Evolutionary conservation across 164 flowering plant genomes (phyloP).

Genomic region (Warburgia ugandensis): DNA sequence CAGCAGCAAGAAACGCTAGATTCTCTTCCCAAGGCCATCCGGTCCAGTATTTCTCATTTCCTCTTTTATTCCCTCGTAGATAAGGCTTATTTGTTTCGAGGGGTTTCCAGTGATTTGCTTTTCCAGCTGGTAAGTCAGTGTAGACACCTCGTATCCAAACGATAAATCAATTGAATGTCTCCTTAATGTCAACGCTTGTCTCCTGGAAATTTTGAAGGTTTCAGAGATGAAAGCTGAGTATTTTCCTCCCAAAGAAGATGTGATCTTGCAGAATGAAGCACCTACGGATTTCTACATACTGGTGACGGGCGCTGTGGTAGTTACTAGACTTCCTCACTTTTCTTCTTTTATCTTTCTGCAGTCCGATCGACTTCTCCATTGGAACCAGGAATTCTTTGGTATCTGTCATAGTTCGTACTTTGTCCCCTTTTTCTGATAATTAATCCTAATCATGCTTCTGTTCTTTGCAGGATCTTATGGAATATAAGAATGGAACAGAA

Average conservation of each 20-base stretch:
- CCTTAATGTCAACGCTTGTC: too few species aligned
- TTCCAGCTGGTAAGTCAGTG: conserved; percentile 67
- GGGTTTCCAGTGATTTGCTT: conserved; percentile 80
- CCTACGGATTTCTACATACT: conserved; percentile 89
- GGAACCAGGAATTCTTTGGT: not conserved
- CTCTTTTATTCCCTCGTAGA: conserved; percentile 76
- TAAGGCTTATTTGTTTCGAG: conserved; percentile 69
- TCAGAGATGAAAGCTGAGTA: conserved; percentile 96
- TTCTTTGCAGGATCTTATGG: conserved; percentile 60
- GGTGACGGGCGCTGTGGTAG: conserved; percentile 84
- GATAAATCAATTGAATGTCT: not conserved
- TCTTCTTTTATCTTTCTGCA: not conserved
- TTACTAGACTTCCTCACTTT: conserved; percentile 1
- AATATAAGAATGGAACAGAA: conserved; percentile 56
- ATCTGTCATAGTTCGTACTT: not conserved
- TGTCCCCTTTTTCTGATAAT: too few species aligned
- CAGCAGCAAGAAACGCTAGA: conserved; percentile 90
- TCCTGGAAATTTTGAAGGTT: conserved; percentile 35
- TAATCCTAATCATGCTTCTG: not conserved
- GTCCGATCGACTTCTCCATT: not conserved
- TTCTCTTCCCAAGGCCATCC: conserved; percentile 85
- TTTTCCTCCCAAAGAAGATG: conserved; percentile 93
- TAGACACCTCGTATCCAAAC: not conserved
- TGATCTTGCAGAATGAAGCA: conserved; percentile 91
- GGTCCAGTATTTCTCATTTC: conserved; percentile 78